Evolutionary conservation across 2,329 filamentous ascomycete species (phyloP).

Genomic region (Arthrobotrys sphaeroides): DNA sequence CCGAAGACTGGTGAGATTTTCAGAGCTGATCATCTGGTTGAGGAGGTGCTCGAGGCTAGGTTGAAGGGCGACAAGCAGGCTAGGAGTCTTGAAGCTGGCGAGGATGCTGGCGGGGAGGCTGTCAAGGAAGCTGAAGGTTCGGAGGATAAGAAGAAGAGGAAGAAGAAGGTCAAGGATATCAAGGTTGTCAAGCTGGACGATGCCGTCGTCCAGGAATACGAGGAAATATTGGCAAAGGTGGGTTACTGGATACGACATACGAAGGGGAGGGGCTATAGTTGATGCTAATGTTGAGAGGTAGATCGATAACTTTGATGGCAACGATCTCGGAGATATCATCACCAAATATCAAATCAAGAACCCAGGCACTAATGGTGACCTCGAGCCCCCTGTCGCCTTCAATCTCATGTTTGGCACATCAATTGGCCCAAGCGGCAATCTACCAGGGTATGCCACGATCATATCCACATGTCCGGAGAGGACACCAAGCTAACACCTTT

Average conservation of each 20-base stretch:
- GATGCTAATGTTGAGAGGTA: constrained; percentile 56
- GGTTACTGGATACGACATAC: not conserved
- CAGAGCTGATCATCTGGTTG: constrained; percentile 93
- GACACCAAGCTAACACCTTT: constrained; percentile 9
- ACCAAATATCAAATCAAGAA: constrained; percentile 91
- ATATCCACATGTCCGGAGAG: not conserved
- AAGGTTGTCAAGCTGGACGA: constrained; percentile 88
- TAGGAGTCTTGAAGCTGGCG: constrained; percentile 74
- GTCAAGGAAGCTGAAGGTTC: constrained; percentile 73
- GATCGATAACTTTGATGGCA: constrained; percentile 94
- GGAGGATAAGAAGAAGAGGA: constrained; percentile 79
- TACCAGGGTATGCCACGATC: constrained; percentile 67
- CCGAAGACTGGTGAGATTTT: constrained; percentile 97
- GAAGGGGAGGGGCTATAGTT: not conserved
- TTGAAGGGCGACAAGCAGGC: constrained; percentile 93
- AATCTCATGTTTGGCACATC: constrained; percentile 99
- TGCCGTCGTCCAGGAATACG: constrained; percentile 84
- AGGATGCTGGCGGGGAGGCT: constrained; percentile 45
- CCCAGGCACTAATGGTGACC: constrained; percentile 78
- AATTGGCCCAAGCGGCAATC: constrained; percentile 90
- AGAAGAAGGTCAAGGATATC: constrained; percentile 80
- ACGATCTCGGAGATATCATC: constrained; percentile 86
- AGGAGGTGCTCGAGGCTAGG: constrained; percentile 87
- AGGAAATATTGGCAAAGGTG: constrained; percentile 81
- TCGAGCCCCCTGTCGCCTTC: constrained; percentile 85